Evolutionary conservation across 805 yeast genomes (phyloP).

Genomic region (Hanseniaspora jakobsenii): DNA sequence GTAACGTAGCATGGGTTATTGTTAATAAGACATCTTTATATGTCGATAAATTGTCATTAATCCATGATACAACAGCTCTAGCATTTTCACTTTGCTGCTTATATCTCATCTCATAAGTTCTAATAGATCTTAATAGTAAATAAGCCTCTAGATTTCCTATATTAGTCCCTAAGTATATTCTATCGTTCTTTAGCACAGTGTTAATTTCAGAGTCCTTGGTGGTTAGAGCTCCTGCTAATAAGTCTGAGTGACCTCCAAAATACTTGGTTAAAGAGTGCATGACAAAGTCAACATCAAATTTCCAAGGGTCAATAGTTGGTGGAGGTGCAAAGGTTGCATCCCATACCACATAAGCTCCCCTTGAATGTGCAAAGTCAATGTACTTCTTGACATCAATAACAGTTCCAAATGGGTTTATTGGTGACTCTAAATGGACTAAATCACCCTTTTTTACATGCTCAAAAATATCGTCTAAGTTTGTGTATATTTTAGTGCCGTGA

Average conservation of each 20-base stretch:
- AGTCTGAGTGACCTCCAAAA: constrained; percentile 91
- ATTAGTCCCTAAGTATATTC: constrained; percentile 65
- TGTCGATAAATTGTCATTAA: constrained; percentile 38
- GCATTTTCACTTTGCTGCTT: constrained; percentile 54
- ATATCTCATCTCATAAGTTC: constrained; percentile 69
- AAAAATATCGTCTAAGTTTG: constrained; percentile 39
- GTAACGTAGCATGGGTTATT: constrained; percentile 66
- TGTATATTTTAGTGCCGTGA: constrained; percentile 40
- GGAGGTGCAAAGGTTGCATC: constrained; percentile 86
- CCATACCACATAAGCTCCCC: constrained; percentile 60
- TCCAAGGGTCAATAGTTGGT: constrained; percentile 76
- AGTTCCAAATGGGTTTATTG: constrained; percentile 73
- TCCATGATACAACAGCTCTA: constrained; percentile 44
- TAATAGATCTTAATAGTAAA: constrained; percentile 61
- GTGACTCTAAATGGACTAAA: constrained; percentile 73
- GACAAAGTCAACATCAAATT: constrained; percentile 75
- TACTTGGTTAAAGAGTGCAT: constrained; percentile 89
- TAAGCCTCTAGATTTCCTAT: constrained; percentile 68
- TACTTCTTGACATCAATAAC: constrained; percentile 49
- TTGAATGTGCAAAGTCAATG: constrained; percentile 60
- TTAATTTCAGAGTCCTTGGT: constrained; percentile 44
- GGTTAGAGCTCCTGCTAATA: constrained; percentile 68
- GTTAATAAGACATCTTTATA: constrained; percentile 37
- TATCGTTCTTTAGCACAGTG: constrained; percentile 42
- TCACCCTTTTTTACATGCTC: constrained; percentile 46